A percentile compares a stretch with the other conserved stretches of the same genome.
phyloP scores from a whole-genome alignment of 164 flowering plant species.

The Stephania cephalantha region DNA sequence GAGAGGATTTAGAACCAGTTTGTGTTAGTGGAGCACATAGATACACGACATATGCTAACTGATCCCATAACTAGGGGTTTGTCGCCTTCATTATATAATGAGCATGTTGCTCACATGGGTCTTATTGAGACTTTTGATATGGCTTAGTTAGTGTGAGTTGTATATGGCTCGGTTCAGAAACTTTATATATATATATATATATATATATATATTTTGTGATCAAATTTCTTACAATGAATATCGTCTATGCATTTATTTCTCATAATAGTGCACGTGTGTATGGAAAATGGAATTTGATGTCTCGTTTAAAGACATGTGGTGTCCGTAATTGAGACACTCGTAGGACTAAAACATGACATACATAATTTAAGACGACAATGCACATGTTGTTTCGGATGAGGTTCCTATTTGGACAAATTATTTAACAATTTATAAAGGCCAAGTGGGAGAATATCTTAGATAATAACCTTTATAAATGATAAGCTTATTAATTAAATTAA shows the following conservation, averaged over 20 bases:
- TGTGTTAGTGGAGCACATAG: background rate
- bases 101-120: conserved; percentile 1
- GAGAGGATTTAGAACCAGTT: background rate
- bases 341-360: too few relatives aligned
- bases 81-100: background rate
- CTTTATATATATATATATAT: background rate
- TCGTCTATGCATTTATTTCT: background rate
- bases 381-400: too few relatives aligned
- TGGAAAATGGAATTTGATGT: too few relatives aligned
- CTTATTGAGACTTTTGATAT: background rate
- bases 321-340: too few relatives aligned
- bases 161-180: background rate
- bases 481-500: background rate
- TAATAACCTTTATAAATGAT: background rate
- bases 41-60: background rate
- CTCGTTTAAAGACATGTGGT: too few relatives aligned
- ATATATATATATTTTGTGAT: background rate
- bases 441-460: background rate
- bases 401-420: too few relatives aligned
- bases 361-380: too few relatives aligned
- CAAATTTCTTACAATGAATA: background rate
- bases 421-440: background rate
- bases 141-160: background rate
- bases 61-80: conserved; percentile 1
- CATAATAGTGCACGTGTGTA: background rate